Evolutionary conservation across 306 rosid genomes (phyloP).

Genomic region (Prunus salicina): DNA sequence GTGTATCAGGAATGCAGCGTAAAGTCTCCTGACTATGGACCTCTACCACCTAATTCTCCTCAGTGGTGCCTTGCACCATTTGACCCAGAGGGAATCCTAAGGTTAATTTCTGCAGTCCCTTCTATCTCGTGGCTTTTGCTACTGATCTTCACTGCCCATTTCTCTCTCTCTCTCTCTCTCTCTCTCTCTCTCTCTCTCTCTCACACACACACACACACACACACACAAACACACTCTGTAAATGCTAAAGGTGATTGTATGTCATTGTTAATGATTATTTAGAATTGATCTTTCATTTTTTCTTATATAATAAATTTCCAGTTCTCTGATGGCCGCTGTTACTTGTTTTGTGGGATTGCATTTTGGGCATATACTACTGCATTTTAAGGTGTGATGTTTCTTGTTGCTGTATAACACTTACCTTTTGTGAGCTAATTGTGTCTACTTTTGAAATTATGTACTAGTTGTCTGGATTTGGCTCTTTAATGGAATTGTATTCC

Average conservation of each 20-base stretch:
- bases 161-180: not conserved
- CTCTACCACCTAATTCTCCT: constrained; percentile 66
- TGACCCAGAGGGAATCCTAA: constrained; percentile 78
- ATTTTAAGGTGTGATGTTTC: constrained; percentile 45
- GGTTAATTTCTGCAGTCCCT: constrained; percentile 34
- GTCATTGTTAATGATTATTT: not conserved
- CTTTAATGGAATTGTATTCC: constrained; percentile 17
- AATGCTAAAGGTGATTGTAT: not conserved
- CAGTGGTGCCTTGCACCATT: constrained; percentile 82
- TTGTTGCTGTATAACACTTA: constrained; percentile 3
- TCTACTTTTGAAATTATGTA: not conserved
- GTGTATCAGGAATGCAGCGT: constrained; percentile 66
- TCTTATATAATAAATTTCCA: constrained; percentile 30
- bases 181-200: too few relatives aligned
- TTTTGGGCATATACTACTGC: constrained; percentile 64
- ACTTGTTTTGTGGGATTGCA: constrained; percentile 71
- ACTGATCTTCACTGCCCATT: not conserved
- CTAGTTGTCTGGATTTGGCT: constrained; percentile 1
- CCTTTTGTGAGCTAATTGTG: not conserved
- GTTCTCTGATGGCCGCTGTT: constrained; percentile 77
- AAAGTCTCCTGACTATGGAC: constrained; percentile 77
- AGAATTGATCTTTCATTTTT: constrained; percentile 25
- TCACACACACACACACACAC: too few relatives aligned
- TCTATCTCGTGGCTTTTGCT: constrained; percentile 14
- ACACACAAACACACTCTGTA: not conserved